Evolutionary conservation across 164 flowering plant genomes (phyloP).

Genomic region (Dillenia turbinata): DNA sequence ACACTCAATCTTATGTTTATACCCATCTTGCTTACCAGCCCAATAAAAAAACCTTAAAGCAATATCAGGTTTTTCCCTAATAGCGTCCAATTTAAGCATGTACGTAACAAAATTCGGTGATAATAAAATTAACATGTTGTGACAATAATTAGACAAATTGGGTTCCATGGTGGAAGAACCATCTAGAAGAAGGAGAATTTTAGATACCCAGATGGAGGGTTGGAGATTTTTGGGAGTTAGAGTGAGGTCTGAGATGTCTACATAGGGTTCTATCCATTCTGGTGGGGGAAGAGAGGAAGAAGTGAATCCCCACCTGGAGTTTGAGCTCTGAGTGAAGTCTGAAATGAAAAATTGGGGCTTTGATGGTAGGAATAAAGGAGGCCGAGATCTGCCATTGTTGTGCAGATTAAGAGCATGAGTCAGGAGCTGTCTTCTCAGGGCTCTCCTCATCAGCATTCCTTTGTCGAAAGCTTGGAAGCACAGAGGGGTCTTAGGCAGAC

Average conservation of each 20-base stretch:
- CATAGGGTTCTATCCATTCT: conserved; percentile 79
- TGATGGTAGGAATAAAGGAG: background rate
- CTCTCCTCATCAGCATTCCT: conserved; percentile 25
- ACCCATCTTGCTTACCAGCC: conserved; percentile 67
- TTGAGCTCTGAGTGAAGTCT: conserved; percentile 3
- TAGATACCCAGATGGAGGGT: conserved; percentile 73
- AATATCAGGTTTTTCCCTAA: conserved; percentile 27
- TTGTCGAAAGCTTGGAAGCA: background rate
- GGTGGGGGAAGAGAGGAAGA: conserved; percentile 57
- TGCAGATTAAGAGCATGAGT: conserved; percentile 2
- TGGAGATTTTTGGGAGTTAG: conserved; percentile 23
- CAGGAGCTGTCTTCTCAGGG: conserved; percentile 19
- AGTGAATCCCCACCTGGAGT: conserved; percentile 32
- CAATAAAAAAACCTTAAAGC: conserved; percentile 67
- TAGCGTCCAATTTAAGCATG: conserved; percentile 31
- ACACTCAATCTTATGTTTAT: conserved; percentile 50
- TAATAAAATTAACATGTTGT: conserved; percentile 49
- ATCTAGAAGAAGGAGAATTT: conserved; percentile 45
- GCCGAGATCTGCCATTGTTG: conserved; percentile 14
- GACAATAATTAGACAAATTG: conserved; percentile 50
- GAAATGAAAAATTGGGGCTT: background rate
- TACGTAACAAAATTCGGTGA: conserved; percentile 65
- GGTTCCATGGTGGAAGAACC: conserved; percentile 45
- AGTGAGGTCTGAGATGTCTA: conserved; percentile 53
- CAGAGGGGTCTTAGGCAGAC: too few species aligned